Conservation (phyloP, 2,329 filamentous ascomycete species). For the Cladorrhinum sp. region DNA sequence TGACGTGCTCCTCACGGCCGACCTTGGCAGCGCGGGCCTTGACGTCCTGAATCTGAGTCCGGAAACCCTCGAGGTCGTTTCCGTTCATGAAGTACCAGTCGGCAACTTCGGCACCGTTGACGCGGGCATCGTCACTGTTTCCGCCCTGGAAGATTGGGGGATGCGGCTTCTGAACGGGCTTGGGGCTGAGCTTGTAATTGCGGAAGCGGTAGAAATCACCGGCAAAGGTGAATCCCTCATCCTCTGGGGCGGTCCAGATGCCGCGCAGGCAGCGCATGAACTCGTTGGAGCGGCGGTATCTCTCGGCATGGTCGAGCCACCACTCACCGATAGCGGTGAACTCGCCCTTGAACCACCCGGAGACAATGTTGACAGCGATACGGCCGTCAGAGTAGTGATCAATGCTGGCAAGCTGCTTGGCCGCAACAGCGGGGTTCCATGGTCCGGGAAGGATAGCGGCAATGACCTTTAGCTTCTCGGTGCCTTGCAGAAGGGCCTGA, state of each 20-base stretch:
- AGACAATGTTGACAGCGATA: slow-evolving; percentile 51
- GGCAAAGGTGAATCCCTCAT: slow-evolving; percentile 46
- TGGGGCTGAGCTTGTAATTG: slow-evolving; percentile 48
- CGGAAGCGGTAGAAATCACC: slow-evolving; percentile 54
- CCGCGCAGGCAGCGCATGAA: slow-evolving; percentile 50
- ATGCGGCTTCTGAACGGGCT: slow-evolving; percentile 47
- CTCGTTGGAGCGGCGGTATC: slow-evolving; percentile 48
- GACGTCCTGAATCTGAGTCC: slow-evolving; percentile 48
- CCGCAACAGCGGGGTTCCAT: slow-evolving; percentile 50
- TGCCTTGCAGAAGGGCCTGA: slow-evolving; percentile 46
- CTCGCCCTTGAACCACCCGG: slow-evolving; percentile 53
- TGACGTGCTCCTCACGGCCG: slow-evolving; percentile 37
- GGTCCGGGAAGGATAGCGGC: slow-evolving; percentile 49
- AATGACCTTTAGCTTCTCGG: slow-evolving; percentile 48
- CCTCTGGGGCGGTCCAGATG: slow-evolving; percentile 44
- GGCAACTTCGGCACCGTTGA: slow-evolving; percentile 45
- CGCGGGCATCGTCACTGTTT: slow-evolving; percentile 48
- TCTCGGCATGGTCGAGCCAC: slow-evolving; percentile 53
- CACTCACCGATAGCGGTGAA: slow-evolving; percentile 51
- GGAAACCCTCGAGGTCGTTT: slow-evolving; percentile 52
- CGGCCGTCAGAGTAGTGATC: slow-evolving; percentile 51
- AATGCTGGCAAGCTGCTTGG: slow-evolving; percentile 52
- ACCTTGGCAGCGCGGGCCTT: slow-evolving; percentile 43
- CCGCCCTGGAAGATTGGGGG: slow-evolving; percentile 54
- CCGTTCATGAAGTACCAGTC: slow-evolving; percentile 57